Base-by-base conservation (phyloP, 2,329 filamentous ascomycete genomes). In the Trichophyton benhamiae region DNA sequence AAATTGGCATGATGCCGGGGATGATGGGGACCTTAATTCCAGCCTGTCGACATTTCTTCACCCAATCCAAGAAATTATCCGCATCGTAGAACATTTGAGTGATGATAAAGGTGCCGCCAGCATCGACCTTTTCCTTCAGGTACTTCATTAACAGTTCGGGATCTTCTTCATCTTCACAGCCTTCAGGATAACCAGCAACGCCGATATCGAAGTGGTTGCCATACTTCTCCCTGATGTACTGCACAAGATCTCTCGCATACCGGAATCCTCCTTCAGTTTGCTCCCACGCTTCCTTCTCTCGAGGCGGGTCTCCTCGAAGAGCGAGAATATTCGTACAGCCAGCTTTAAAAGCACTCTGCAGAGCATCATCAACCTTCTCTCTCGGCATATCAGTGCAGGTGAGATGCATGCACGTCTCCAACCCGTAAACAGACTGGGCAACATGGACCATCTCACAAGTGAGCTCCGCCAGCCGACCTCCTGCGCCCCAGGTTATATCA, bases 61-160 rank as follows among this genome's bases (percentile, higher is more conserved):
- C 88, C 94, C 94, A 99, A 60, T 86, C 83, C 60, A 97, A 76
- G 76, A 99, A 99, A 72, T 94, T 92, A 70, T 99, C 92, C 58
- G 85, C 91, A 70, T 99, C 92, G 79, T 99, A 99, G 77, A 97
- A 97, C 94, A 99, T 99, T 77, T 99, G 94, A 0, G 94, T 97
- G 60, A 99, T 89, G 65, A 99, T 88, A 72, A 97, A 99, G 5
- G 88, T 87, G 64, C 87, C 91, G 59, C 94, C 94, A 63, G 89
- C 89, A 72, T 99, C 94, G 38, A 97, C 87, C 79, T 99, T 99
- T 75, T 97, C 88, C 78, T 97, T 97, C 70, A 99, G 77, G 73
- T 97, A 94, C 66, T 94, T 87, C 65, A 99, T 84, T 69, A 99
- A 81, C 63, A 83, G 76, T 55, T 96, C 91, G 60, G 90, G 87